These are phyloP conservation scores for Magnaporthales sp. DNA, from an alignment of 2,329 filamentous ascomycete species.

Conservation along the genomic window DNA sequence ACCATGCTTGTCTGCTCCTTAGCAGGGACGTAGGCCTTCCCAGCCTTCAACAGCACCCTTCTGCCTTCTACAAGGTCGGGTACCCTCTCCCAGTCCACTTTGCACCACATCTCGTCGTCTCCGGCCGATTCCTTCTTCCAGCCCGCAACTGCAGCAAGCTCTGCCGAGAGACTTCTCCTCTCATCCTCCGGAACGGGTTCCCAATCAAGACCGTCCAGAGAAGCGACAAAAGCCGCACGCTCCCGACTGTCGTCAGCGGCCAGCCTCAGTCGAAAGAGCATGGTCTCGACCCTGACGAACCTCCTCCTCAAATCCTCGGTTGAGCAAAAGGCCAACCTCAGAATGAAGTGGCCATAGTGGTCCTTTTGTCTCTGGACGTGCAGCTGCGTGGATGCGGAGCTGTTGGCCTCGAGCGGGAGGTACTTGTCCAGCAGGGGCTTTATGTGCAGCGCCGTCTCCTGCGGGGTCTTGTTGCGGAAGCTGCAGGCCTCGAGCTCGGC, in stretches of 20 bases:
- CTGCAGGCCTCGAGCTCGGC: constrained; percentile 89
- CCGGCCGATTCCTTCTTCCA: constrained; percentile 29
- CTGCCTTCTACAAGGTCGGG: constrained; percentile 80
- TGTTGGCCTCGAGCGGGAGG: constrained; percentile 70
- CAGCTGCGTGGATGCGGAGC: constrained; percentile 49
- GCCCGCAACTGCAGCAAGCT: constrained; percentile 43
- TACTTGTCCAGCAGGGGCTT: constrained; percentile 80
- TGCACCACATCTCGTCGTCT: constrained; percentile 88
- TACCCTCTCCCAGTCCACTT: constrained; percentile 91
- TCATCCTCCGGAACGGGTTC: constrained; percentile 75
- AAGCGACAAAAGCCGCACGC: constrained; percentile 65
- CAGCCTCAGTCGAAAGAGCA: constrained; percentile 79
- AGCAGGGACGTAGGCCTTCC: constrained; percentile 85
- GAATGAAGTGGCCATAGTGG: constrained; percentile 96
- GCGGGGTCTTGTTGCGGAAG: constrained; percentile 80
- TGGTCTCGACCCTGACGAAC: constrained; percentile 79
- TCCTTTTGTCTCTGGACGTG: constrained; percentile 79
- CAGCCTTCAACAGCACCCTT: constrained; percentile 65
- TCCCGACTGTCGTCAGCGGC: constrained; percentile 68
- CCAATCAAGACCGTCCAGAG: constrained; percentile 73
- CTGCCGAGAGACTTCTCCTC: constrained; percentile 51
- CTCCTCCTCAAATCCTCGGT: constrained; percentile 85
- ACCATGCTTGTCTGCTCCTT: constrained; percentile 86
- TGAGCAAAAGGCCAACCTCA: constrained; percentile 82
- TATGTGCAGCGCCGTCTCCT: constrained; percentile 79